Conservation (phyloP, 2,329 filamentous ascomycete genomes). For the Nannizzia gypsea region DNA sequence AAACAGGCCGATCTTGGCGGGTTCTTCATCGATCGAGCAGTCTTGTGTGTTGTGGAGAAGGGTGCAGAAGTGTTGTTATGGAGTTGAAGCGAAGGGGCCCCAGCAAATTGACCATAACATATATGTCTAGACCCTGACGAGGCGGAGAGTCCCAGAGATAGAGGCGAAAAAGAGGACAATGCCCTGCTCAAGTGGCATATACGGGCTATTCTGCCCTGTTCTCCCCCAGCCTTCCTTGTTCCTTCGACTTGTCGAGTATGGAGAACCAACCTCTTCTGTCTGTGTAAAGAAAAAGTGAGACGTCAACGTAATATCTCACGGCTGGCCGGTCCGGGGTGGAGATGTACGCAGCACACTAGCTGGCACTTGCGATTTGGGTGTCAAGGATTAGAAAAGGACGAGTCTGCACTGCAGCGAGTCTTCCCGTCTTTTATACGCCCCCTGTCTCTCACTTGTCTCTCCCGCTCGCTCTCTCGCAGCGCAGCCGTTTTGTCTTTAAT, state of each 20-base stretch:
- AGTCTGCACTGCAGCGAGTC: not conserved
- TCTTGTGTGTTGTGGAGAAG: not conserved
- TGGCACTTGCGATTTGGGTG: not conserved
- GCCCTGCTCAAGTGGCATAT: not conserved
- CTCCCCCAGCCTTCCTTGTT: not conserved
- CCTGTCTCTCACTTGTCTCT: not conserved
- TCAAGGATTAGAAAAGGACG: not conserved
- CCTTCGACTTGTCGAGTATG: not conserved
- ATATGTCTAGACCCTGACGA: not conserved
- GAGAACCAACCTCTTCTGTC: too few relatives aligned
- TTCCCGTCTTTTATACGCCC: not conserved
- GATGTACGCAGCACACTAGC: not conserved
- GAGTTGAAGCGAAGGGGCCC: not conserved
- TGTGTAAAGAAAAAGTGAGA: not conserved
- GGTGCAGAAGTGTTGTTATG: not conserved
- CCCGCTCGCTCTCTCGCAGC: not conserved
- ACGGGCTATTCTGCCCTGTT: not conserved
- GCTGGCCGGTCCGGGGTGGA: not conserved
- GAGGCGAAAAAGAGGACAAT: not conserved
- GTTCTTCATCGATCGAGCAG: not conserved
- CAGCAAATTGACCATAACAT: not conserved
- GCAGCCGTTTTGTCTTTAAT: not conserved
- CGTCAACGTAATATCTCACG: conserved; percentile 1
- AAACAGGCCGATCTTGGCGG: not conserved
- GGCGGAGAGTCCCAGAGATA: not conserved